Evolutionary conservation across 2,329 filamentous ascomycete species (phyloP).

Genomic region (Xylariomycetidae sp.): DNA sequence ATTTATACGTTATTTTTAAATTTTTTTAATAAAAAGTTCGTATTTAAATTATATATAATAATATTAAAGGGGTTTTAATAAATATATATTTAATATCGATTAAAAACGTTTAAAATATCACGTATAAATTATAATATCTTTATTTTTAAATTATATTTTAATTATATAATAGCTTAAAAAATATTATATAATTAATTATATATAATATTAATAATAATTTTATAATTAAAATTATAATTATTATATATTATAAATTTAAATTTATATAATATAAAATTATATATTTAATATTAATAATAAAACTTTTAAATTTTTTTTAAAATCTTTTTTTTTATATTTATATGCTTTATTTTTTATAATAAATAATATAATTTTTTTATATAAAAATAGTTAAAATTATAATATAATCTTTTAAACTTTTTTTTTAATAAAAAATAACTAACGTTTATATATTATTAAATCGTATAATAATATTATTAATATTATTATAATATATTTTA

Average conservation of each 20-base stretch:
- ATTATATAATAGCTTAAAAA: neutral
- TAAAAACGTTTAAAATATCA: neutral
- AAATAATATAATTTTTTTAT: neutral
- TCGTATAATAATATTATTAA: constrained; percentile 1
- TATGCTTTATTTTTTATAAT: neutral
- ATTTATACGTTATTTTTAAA: neutral
- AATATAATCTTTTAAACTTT: neutral
- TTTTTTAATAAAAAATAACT: neutral
- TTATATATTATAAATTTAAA: constrained; percentile 1
- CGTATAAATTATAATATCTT: neutral
- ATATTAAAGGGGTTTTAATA: constrained; percentile 1
- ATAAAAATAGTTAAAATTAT: neutral
- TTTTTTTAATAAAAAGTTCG: no score
- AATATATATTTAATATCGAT: constrained; percentile 1
- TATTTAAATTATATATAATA: neutral
- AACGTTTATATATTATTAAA: neutral
- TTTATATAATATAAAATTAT: neutral
- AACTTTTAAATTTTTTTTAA: constrained; percentile 1
- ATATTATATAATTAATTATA: neutral
- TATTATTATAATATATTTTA: neutral
- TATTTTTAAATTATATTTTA: no score
- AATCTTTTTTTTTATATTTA: neutral
- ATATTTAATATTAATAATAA: neutral
- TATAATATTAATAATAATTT: constrained; percentile 1
- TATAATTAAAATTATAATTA: constrained; percentile 2